Evolutionary conservation across 2,329 filamentous ascomycete species (phyloP), one percentile per base, ranked within the genome.

Genomic region (Paecilomyces niveus): DNA sequence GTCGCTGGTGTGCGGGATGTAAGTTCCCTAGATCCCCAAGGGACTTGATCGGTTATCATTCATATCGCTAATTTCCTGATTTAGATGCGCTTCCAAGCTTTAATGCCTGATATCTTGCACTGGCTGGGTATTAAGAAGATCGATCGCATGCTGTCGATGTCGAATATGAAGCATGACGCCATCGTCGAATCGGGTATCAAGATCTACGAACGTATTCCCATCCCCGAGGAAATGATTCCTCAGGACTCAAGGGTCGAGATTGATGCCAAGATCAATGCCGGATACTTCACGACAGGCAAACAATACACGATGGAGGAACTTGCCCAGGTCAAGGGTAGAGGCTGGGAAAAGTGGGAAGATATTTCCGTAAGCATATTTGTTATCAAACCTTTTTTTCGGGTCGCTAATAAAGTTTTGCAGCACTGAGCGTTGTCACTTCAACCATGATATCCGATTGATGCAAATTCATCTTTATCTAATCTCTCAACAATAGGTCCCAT

Each of bases 71-170:
- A 53, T 49, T 53, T 57, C 29, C 61, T 65, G 39, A 68, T 57
- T 45, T 57, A 89, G 72, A 97, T 97, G 93, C 87, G 94, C 45
- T 97, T 97, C 82, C 94, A 97, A 79, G 93, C 93, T 29, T 81
- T 99, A 57, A 97, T 97, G 94, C 93, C 94, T 33, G 92, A 96
- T 73, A 96, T 97, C 64, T 82, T 97, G 57, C 94, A 97, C 76
- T 97, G 94, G 94, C 84, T 99, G 31, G 94, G 94, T 62, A 97
- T 99, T 71, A 94, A 89, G 72, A 97, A 97, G 82, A 97, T 99
- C 70, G 94, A 99, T 74, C 84, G 92, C 61, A 99, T 97, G 94
- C 80, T 97, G 67, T 96, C 90, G 78, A 97, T 97, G 94, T 96
- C 90, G 76, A 96, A 97, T 61, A 81, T 81, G 79, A 81, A 81